Base-by-base conservation (phyloP, 2,329 filamentous ascomycete genomes). In the Fusarium cyanostomum region DNA sequence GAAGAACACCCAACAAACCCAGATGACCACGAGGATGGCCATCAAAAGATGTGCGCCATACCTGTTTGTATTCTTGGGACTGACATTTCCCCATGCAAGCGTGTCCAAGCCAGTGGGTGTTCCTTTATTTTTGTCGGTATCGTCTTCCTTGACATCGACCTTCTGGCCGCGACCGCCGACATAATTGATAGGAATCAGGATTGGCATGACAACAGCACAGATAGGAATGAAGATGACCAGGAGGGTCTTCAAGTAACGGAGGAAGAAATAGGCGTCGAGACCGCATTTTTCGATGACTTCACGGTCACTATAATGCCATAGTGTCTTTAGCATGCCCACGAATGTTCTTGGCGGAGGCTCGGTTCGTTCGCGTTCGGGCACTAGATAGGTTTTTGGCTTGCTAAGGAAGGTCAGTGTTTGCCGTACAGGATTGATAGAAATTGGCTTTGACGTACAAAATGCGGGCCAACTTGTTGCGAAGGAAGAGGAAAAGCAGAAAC, bases 231-330 rank as follows among this genome's bases (percentile, higher is more conserved):
- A 98, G 62, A 99, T 96, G 73, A 97, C 89, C 38, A 98, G 84
- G 6, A 98, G 86, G 75, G 72, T 85, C 65, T 85, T 85, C 12
- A 87, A 85, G 72, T 97, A 99, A 62, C 96, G 91, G 1, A 99
- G 83, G 76, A 99, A 99, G 81, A 98, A 97, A 79, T 97, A 99
- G 71, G 94, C 93, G 74, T 99, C 95, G 9, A 99, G 85, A 15
- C 95, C 95, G 68, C 94, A 97, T 77, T 97, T 96, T 50, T 94
- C 90, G 70, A 99, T 96, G 67, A 99, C 87, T 68, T 96, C 92
- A 11, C 92, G 83, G 61, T 92, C 85, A 81, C 87, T 75, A 79
- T 92, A 79, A 80, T 88, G 75, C 79, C 91, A 82, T 82, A 96
- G 64, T 80, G 80, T 74, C 76, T 84, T 73, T 68, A 86, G 64